Base-by-base conservation (phyloP, 768 basidiomycete species). In the Coprinopsis strossmayeri region DNA sequence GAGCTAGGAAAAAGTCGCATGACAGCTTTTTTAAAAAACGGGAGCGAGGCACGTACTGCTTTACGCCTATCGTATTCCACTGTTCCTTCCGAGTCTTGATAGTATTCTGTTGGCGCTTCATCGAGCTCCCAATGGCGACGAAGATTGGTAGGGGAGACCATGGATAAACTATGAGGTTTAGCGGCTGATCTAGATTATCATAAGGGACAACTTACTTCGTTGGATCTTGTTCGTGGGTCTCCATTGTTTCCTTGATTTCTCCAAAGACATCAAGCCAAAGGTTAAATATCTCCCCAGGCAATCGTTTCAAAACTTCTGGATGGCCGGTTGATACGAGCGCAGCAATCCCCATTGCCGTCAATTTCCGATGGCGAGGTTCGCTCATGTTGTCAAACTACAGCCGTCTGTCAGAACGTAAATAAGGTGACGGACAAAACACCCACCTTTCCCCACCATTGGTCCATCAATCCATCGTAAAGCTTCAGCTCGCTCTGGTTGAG, bases 211-310 rank as follows among this genome's bases (percentile, higher is more conserved):
- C 37, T 20, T 12, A 32, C 49, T 20, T 45, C 20, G 34, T 47
- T 18, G 47, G 50, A 23, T 46, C 69, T 40, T 66, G 61, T 24
- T 61, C 59, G 20, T 55, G 59, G 7, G 52, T 51, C 13, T 65
- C 68, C 54, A 72, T 68, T 5, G 80, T 80, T 64, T 94, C 92
- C 58, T 82, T 86, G 44, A 93, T 73, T 61, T 93, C 91, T 12
- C 84, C 86, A 46, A 94, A 82, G 3, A 93, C 91, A 53, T 93
- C 91, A 32, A 86, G 68, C 91, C 91, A 95, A 24, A 92, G 65
- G 57, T 89, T 87, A 63, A 89, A 87, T 21, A 91, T 79, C 56
- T 93, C 91, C 2, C 72, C 76, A 12, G 79, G 73, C 21, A 95
- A 66, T 17, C 87, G 76, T 25, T 76, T 70, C 9, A 95, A 76